Percentiles rank a stretch among this genome's conserved stretches.
Conservation (phyloP, 352 stramenopile genomes). For the Phytophthora constricta region DNA sequence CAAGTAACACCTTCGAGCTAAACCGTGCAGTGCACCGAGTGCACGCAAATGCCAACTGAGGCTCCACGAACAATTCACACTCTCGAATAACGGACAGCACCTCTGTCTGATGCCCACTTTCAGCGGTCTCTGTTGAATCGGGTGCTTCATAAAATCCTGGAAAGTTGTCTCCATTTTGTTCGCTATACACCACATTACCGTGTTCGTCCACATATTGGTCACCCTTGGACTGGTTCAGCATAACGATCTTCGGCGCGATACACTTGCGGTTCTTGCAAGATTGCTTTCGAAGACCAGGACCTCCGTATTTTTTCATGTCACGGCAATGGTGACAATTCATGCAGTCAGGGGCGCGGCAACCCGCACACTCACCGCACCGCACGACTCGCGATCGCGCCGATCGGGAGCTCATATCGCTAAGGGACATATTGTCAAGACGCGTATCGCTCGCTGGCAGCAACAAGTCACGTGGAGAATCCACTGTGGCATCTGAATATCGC, state of each 20-base stretch:
- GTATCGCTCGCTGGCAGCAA: constrained; percentile 46
- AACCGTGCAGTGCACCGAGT: constrained; percentile 50
- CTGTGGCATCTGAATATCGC: constrained; percentile 36
- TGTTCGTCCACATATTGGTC: constrained; percentile 64
- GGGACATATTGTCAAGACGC: constrained; percentile 43
- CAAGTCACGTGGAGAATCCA: constrained; percentile 46
- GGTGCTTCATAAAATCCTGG: constrained; percentile 39
- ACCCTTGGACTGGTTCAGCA: constrained; percentile 69
- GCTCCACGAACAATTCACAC: constrained; percentile 61
- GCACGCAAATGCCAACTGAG: constrained; percentile 61
- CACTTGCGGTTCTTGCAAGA: constrained; percentile 85
- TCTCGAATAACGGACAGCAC: constrained; percentile 56
- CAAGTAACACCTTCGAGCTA: constrained; percentile 58
- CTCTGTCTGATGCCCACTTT: constrained; percentile 18
- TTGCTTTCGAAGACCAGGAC: constrained; percentile 79
- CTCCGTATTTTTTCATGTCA: constrained; percentile 89
- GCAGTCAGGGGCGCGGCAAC: constrained; percentile 75
- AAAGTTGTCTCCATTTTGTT: constrained; percentile 33
- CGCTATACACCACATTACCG: constrained; percentile 41
- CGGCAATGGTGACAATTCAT: constrained; percentile 80
- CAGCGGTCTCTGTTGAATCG: constrained; percentile 23
- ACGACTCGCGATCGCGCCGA: constrained; percentile 66
- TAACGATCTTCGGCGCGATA: constrained; percentile 69
- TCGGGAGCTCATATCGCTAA: constrained; percentile 45
- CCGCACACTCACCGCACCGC: constrained; percentile 77